A percentile compares a stretch with the other conserved stretches of the same genome.
Evolutionary conservation across 805 yeast species (phyloP).

Genomic region (Cyberlindnera lachancei): DNA sequence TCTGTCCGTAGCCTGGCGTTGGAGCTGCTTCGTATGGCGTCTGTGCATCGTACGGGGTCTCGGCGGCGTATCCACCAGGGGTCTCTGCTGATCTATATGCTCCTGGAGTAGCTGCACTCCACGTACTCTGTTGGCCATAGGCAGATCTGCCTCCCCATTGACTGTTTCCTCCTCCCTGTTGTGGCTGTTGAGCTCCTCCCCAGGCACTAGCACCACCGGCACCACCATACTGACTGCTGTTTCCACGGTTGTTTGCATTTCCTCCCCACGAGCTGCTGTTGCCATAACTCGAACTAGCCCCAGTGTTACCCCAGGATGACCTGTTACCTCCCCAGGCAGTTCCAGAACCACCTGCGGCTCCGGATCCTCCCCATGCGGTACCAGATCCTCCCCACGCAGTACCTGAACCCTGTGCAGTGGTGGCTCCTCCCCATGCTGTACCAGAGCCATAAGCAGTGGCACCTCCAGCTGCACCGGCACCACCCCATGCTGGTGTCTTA

Average conservation of each 20-base stretch:
- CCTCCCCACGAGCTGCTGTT: not conserved
- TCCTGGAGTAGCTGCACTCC: slow-evolving; percentile 26
- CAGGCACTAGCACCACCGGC: slow-evolving; percentile 6
- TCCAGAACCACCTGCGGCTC: slow-evolving; percentile 32
- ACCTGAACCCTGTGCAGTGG: slow-evolving; percentile 34
- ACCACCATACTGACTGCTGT: not conserved
- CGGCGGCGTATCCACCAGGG: slow-evolving; percentile 27
- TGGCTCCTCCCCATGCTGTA: slow-evolving; percentile 35
- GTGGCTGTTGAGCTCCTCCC: too few relatives aligned
- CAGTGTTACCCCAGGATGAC: slow-evolving; percentile 3
- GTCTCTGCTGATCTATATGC: slow-evolving; percentile 27
- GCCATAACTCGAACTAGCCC: slow-evolving; percentile 3
- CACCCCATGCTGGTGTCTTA: slow-evolving; percentile 38
- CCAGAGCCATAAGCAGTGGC: slow-evolving; percentile 39
- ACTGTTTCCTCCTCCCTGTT: slow-evolving; percentile 31
- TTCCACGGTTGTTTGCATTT: slow-evolving; percentile 2
- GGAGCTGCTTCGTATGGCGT: slow-evolving; percentile 6
- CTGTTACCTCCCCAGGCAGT: slow-evolving; percentile 34
- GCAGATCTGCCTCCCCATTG: slow-evolving; percentile 31
- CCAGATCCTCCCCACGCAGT: slow-evolving; percentile 20
- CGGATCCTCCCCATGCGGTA: slow-evolving; percentile 7
- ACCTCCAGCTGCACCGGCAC: slow-evolving; percentile 36
- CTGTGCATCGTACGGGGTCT: slow-evolving; percentile 9
- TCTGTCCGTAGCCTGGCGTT: slow-evolving; percentile 6
- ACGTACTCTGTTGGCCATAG: slow-evolving; percentile 13